phyloP scores from a whole-genome alignment of 495 filamentous ascomycete genomes.

The Penicillium parvum region DNA sequence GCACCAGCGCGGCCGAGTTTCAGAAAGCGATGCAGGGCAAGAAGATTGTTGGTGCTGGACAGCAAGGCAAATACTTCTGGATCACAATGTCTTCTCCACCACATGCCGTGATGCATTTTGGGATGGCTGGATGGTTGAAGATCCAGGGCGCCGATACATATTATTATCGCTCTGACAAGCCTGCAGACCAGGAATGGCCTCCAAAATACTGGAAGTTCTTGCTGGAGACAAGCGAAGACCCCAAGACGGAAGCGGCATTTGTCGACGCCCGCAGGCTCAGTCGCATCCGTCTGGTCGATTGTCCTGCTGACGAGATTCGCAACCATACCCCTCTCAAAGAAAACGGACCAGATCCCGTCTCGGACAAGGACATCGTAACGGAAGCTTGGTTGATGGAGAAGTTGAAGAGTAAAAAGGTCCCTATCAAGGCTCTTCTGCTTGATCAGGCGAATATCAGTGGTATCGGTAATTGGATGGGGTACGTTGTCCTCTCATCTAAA shows the following conservation, averaged over 20 bases:
- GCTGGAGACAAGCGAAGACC: slow-evolving; percentile 57
- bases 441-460: slow-evolving; percentile 90
- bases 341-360: slow-evolving; percentile 89
- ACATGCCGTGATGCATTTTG: slow-evolving; percentile 88
- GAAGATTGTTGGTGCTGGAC: slow-evolving; percentile 66
- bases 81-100: slow-evolving; percentile 68
- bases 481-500: slow-evolving; percentile 19
- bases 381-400: slow-evolving; percentile 66
- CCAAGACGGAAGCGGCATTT: slow-evolving; percentile 71
- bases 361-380: slow-evolving; percentile 73
- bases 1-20: slow-evolving; percentile 69
- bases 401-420: slow-evolving; percentile 68
- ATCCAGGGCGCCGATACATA: slow-evolving; percentile 70
- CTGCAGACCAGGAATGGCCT: slow-evolving; percentile 68
- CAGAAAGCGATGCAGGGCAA: slow-evolving; percentile 69
- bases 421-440: slow-evolving; percentile 79
- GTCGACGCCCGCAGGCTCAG: slow-evolving; percentile 74
- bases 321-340: slow-evolving; percentile 74
- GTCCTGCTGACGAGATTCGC: slow-evolving; percentile 67
- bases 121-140: slow-evolving; percentile 86
- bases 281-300: slow-evolving; percentile 78
- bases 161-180: slow-evolving; percentile 68
- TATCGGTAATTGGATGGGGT: slow-evolving; percentile 95
- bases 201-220: slow-evolving; percentile 88
- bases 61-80: slow-evolving; percentile 98